Conservation (phyloP, 1,284 basidiomycete genomes). For the Leccinum huronense region DNA sequence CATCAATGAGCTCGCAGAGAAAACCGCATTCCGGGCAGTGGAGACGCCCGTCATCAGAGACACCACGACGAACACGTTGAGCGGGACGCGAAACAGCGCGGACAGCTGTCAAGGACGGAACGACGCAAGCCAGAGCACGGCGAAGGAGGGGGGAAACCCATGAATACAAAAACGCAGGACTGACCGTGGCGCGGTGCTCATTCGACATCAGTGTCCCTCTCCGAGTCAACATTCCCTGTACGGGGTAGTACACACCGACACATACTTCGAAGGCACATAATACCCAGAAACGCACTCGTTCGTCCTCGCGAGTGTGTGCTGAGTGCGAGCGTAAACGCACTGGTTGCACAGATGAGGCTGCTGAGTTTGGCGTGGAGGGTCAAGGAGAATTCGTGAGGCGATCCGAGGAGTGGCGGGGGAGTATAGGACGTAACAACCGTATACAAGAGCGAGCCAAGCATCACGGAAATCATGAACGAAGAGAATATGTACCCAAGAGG, state of each 20-base stretch:
- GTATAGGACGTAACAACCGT: conserved; percentile 49
- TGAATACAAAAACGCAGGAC: conserved; percentile 20
- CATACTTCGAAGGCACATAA: conserved; percentile 75
- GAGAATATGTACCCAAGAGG: conserved; percentile 77
- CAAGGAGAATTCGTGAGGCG: conserved; percentile 42
- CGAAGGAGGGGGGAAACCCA: neutral
- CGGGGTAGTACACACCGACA: conserved; percentile 76
- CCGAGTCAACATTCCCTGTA: conserved; percentile 62
- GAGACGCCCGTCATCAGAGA: conserved; percentile 69
- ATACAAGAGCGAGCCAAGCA: conserved; percentile 72
- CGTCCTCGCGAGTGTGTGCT: conserved; percentile 47
- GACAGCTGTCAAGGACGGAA: conserved; percentile 47
- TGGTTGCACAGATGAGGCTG: conserved; percentile 57
- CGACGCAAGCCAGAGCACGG: neutral
- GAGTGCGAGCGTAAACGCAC: conserved; percentile 55
- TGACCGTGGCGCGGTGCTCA: conserved; percentile 70
- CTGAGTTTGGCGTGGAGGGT: conserved; percentile 66
- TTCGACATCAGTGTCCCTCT: conserved; percentile 67
- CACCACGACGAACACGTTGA: conserved; percentile 72
- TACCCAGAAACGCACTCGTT: conserved; percentile 62
- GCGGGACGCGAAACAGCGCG: conserved; percentile 69
- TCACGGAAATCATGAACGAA: conserved; percentile 76
- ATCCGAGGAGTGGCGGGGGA: conserved; percentile 29
- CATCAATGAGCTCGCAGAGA: conserved; percentile 57
- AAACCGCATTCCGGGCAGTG: conserved; percentile 59